These are phyloP conservation scores for Botrytis porri DNA, from an alignment of 2,329 filamentous ascomycete species.

Conservation along the genomic window DNA sequence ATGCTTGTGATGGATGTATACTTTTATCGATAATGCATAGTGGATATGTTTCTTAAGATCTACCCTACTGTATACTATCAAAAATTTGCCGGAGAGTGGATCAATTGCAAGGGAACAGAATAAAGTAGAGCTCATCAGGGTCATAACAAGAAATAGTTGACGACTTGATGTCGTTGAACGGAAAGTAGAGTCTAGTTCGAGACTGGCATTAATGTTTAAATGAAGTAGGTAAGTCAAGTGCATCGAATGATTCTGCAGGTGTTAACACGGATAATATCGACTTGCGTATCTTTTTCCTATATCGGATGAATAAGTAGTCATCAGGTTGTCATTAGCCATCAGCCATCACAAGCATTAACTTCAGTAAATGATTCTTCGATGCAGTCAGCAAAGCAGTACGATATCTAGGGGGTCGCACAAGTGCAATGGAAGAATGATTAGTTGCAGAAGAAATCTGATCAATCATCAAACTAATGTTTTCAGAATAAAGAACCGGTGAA, in stretches of 20 bases:
- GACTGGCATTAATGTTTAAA: background rate
- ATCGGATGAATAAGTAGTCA: slow-evolving; percentile 16
- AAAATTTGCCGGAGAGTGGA: slow-evolving; percentile 7
- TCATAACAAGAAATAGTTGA: background rate
- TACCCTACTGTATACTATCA: background rate
- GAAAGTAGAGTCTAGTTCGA: background rate
- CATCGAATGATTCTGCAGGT: slow-evolving; percentile 10
- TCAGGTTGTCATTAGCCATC: background rate
- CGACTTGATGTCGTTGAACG: background rate
- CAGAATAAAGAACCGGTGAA: background rate
- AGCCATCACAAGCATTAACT: background rate
- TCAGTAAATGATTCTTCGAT: slow-evolving; percentile 5
- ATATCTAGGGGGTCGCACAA: background rate
- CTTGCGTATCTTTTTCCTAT: background rate
- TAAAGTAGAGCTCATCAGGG: background rate
- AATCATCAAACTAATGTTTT: background rate
- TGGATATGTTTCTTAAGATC: slow-evolving; percentile 11
- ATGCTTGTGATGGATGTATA: slow-evolving; percentile 2
- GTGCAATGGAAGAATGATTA: slow-evolving; percentile 11
- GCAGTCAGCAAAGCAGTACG: slow-evolving; percentile 18
- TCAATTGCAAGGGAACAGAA: background rate
- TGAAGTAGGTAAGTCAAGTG: slow-evolving; percentile 6
- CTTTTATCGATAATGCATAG: background rate
- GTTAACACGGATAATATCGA: slow-evolving; percentile 7
- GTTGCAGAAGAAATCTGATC: slow-evolving; percentile 14